Evolutionary conservation across 1,284 basidiomycete species (phyloP).

Genomic region (Ceratobasidium papillatum): DNA sequence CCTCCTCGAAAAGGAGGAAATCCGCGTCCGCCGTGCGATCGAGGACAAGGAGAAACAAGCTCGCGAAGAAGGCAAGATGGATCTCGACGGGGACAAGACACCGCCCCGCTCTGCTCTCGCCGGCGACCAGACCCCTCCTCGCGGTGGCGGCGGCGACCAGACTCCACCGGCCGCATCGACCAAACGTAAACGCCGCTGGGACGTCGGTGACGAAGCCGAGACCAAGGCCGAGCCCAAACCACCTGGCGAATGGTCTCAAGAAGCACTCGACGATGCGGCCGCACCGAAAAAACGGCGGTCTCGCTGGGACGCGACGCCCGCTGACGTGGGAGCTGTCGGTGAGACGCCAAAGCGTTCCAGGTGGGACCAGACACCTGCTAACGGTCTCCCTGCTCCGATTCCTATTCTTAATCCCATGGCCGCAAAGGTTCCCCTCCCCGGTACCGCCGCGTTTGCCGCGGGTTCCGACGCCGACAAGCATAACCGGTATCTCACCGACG

Average conservation of each 20-base stretch:
- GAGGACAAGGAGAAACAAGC: constrained; percentile 86
- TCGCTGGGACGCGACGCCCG: constrained; percentile 91
- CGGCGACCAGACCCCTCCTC: constrained; percentile 48
- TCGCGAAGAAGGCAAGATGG: constrained; percentile 83
- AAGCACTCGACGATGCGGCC: constrained; percentile 69
- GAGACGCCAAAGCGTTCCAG: constrained; percentile 85
- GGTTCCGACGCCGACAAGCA: constrained; percentile 76
- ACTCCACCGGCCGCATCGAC: constrained; percentile 59
- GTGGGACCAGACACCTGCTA: constrained; percentile 87
- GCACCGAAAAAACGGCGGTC: constrained; percentile 91
- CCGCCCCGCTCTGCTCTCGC: constrained; percentile 60
- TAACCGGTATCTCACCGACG: constrained; percentile 93
- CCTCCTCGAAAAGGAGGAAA: constrained; percentile 93
- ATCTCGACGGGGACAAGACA: constrained; percentile 76
- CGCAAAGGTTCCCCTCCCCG: constrained; percentile 46
- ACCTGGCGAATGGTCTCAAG: constrained; percentile 74
- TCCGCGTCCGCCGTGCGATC: constrained; percentile 82
- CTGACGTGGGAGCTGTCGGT: constrained; percentile 59
- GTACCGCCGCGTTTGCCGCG: constrained; percentile 45
- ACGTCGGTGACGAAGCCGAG: constrained; percentile 58
- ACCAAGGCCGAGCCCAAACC: constrained; percentile 59
- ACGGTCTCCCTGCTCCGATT: constrained; percentile 47
- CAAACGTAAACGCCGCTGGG: constrained; percentile 89
- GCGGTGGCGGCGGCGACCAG: constrained; percentile 45
- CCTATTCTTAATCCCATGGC: constrained; percentile 44